Percentiles rank a stretch among this genome's conserved stretches.
Conservation (phyloP, 2,329 filamentous ascomycete species). For the Fusarium fujikuroi region DNA sequence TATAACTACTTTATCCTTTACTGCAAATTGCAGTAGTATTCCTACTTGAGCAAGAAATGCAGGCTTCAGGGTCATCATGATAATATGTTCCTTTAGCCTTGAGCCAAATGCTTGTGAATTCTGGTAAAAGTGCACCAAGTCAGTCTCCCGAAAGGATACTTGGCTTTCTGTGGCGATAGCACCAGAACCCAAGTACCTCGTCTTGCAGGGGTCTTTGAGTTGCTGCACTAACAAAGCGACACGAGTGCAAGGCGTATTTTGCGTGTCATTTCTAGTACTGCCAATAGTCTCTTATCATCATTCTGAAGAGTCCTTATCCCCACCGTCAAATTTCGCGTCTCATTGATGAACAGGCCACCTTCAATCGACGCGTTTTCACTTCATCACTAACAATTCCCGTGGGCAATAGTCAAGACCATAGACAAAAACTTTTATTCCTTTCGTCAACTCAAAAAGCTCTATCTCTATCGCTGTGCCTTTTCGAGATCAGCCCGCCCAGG, state of each 20-base stretch:
- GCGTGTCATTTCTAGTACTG: fast-evolving
- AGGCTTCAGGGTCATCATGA: fast-evolving
- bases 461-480: not conserved
- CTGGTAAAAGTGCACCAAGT: fast-evolving
- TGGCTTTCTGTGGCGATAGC: fast-evolving
- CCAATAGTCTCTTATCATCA: fast-evolving
- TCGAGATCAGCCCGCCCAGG: not conserved
- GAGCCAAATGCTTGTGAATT: fast-evolving
- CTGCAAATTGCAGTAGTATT: fast-evolving
- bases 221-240: not conserved
- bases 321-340: not conserved
- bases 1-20: too few species aligned
- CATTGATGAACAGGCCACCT: not conserved
- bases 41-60: too few species aligned
- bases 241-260: fast-evolving
- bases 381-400: not conserved
- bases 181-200: fast-evolving
- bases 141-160: fast-evolving
- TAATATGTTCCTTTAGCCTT: fast-evolving
- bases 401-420: fast-evolving
- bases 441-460: fast-evolving
- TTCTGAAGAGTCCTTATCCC: fast-evolving
- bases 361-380: too few species aligned
- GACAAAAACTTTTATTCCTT: not conserved
- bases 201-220: fast-evolving